Conservation (phyloP, 2,329 filamentous ascomycete genomes). For the Graphium sp. region DNA sequence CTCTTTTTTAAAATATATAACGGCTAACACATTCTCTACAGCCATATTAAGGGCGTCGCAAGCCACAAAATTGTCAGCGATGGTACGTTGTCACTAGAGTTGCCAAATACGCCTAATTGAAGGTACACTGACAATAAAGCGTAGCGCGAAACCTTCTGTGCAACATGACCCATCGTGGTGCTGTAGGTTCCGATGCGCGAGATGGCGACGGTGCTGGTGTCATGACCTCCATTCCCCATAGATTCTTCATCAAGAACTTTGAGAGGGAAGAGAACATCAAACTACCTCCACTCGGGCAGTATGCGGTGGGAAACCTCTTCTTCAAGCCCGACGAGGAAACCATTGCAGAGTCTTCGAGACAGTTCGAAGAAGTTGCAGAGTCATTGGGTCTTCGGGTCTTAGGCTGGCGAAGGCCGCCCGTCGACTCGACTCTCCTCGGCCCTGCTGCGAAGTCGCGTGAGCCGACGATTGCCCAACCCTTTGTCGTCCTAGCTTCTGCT, state of each 20-base stretch:
- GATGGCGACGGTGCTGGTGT: constrained; percentile 97
- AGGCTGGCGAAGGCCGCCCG: constrained; percentile 90
- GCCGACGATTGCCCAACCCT: constrained; percentile 88
- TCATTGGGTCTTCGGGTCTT: constrained; percentile 76
- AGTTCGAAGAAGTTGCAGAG: constrained; percentile 88
- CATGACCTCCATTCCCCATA: constrained; percentile 98
- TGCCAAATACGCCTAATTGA: neutral
- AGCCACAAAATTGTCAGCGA: constrained; percentile 99
- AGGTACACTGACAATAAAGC: constrained; percentile 11
- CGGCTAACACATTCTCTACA: constrained; percentile 25
- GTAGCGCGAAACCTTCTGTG: constrained; percentile 82
- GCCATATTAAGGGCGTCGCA: constrained; percentile 90
- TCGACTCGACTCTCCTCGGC: constrained; percentile 83
- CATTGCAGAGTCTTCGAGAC: constrained; percentile 74
- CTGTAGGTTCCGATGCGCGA: constrained; percentile 91
- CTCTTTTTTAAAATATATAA: too few species aligned
- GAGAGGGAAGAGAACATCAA: constrained; percentile 77
- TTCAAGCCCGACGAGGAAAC: constrained; percentile 93
- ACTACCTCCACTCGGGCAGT: constrained; percentile 78
- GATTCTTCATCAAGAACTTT: constrained; percentile 98
- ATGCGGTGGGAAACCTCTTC: constrained; percentile 94
- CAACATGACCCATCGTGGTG: constrained; percentile 99
- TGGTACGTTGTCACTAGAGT: constrained; percentile 41
- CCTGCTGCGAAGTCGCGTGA: constrained; percentile 87
- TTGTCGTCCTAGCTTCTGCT: constrained; percentile 71